Evolutionary conservation across 805 yeast species (phyloP), one percentile per base, ranked within the genome.

Genomic region (Saturnispora sekii): DNA sequence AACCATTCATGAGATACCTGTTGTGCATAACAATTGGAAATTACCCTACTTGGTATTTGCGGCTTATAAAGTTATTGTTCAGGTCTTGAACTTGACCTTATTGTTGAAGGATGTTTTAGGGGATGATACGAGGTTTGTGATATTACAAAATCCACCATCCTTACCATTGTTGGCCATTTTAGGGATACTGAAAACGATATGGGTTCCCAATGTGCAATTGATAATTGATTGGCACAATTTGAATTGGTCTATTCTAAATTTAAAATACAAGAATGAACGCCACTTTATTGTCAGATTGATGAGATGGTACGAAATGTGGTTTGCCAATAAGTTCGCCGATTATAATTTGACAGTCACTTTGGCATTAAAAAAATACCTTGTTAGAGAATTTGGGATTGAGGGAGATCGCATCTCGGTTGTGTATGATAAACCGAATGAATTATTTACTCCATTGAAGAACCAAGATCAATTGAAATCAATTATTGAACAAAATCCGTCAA

Each of bases 171-270:
- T 93, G 12, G 74, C 84, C 0, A 66, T 89, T 2, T 70, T 77
- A 0, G 72, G 82, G 2, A 17, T 80, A 1, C 77, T 74, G 57
- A 73, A 75, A 46, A 61, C 66, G 38, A 32, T 76, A 14, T 62
- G 68, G 48, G 59, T 50, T 34, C 63, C 66, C 3, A 70, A 77
- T 2, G 69, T 89, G 4, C 71, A 73, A 55, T 62, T 90, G 18
- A 72, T 93, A 16, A 76, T 93, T 40, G 99, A 93, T 63, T 93
- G 98, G 98, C 99, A 93, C 63, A 93, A 93, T 62, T 69, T 93
- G 53, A 95, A 94, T 35, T 90, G 76, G 61, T 76, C 95, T 1
- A 85, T 93, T 26, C 63, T 93, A 46, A 80, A 82, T 43, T 59
- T 90, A 56, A 78, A 78, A 53, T 76, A 77, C 52, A 57, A 70